Conservation (phyloP, 2,329 filamentous ascomycete species). For the Cyphellophora europaea region DNA sequence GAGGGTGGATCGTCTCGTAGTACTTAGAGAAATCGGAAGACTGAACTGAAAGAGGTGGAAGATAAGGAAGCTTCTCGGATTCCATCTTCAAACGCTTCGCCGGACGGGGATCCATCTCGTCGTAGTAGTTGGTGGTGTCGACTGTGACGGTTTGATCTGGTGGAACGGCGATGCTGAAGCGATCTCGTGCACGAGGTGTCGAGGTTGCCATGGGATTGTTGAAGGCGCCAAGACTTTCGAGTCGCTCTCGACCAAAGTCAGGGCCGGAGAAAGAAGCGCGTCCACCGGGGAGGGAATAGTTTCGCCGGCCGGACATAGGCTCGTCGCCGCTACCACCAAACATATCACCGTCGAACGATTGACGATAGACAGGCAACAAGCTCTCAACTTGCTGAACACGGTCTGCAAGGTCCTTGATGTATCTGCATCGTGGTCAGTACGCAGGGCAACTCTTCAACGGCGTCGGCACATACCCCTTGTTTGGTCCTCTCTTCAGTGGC, state of each 20-base stretch:
- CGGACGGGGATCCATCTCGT: constrained; percentile 5
- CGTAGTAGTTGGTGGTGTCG: constrained; percentile 4
- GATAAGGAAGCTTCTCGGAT: too few species aligned
- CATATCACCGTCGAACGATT: constrained; percentile 27
- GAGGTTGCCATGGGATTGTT: constrained; percentile 3
- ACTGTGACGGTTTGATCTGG: constrained; percentile 14
- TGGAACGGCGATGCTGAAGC: constrained; percentile 16
- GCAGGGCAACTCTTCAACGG: too few species aligned
- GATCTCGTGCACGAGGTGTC: constrained; percentile 6
- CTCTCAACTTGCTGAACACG: constrained; percentile 74
- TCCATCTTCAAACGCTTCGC: constrained; percentile 11
- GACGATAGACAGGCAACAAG: constrained; percentile 37
- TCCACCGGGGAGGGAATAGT: constrained; percentile 33
- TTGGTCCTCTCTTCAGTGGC: constrained; percentile 79
- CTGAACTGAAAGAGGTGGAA: constrained; percentile 5
- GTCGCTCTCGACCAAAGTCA: constrained; percentile 13
- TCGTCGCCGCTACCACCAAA: constrained; percentile 44
- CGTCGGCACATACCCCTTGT: constrained; percentile 58
- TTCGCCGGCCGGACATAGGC: constrained; percentile 32
- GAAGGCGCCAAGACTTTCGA: constrained; percentile 14
- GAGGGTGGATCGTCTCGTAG: constrained; percentile 13
- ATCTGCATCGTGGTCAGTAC: constrained; percentile 38
- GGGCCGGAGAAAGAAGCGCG: constrained; percentile 23
- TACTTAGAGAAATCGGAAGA: constrained; percentile 9
- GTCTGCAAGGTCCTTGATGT: constrained; percentile 87